Percentiles rank a stretch among this genome's conserved stretches.
Conservation (phyloP, 345 rosid species). For the Gossypium arboreum region DNA sequence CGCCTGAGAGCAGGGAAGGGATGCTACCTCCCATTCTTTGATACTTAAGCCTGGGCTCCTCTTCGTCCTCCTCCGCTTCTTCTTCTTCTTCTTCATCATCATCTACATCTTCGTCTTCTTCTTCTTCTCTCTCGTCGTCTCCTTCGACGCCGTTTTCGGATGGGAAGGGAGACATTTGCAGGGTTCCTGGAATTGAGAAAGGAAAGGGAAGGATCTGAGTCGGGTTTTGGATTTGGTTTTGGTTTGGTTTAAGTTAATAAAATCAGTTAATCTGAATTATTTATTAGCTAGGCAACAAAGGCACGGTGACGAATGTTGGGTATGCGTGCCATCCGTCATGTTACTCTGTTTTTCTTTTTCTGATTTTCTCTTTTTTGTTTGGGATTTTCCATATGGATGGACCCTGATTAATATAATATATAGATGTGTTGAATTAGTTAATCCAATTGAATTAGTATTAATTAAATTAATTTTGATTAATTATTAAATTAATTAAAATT, state of each 20-base stretch:
- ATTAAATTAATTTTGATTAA: no score
- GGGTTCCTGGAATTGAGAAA: not conserved
- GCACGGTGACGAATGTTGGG: not conserved
- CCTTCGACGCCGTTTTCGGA: constrained; percentile 91
- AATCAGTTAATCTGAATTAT: constrained; percentile 7
- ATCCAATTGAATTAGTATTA: no score
- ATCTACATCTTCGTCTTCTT: constrained; percentile 49
- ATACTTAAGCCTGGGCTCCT: constrained; percentile 92
- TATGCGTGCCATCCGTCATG: constrained; percentile 9
- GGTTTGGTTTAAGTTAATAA: not conserved
- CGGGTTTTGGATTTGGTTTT: constrained; percentile 7
- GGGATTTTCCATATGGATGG: not conserved
- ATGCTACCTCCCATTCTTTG: constrained; percentile 97
- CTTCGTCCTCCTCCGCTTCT: constrained; percentile 65
- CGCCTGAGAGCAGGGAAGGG: constrained; percentile 73
- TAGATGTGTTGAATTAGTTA: no score
- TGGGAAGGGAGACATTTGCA: constrained; percentile 68
- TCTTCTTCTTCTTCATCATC: constrained; percentile 68
- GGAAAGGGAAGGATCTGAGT: not conserved
- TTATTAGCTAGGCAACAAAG: constrained; percentile 17
- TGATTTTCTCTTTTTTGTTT: not conserved
- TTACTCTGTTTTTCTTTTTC: not conserved
- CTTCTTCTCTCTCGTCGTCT: constrained; percentile 84
- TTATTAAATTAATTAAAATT: no score
- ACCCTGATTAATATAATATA: not conserved